These are phyloP conservation scores for Mycena alexandri DNA, from an alignment of 768 basidiomycete genomes.

Conservation along the genomic window DNA sequence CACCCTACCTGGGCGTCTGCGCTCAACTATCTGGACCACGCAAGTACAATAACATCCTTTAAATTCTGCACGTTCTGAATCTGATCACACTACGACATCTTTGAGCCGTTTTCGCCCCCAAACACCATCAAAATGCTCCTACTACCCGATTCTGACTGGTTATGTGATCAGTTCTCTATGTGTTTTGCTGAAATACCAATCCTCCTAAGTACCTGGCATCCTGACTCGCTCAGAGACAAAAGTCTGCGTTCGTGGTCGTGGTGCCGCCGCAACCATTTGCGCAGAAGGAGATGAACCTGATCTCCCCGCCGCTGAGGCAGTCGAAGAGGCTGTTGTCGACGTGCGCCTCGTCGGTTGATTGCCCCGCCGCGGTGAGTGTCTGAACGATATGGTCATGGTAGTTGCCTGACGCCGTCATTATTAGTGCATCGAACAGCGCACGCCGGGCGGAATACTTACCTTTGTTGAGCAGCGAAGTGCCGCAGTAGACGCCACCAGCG, in stretches of 20 bases:
- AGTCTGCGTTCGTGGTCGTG: neutral
- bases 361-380: neutral
- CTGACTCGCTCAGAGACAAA: constrained; percentile 2
- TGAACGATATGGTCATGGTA: constrained; percentile 8
- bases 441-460: too few species aligned
- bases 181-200: constrained; percentile 1
- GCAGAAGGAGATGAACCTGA: constrained; percentile 10
- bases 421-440: constrained; percentile 4
- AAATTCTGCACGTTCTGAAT: too few species aligned
- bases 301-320: constrained; percentile 13
- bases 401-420: constrained; percentile 8
- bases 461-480: constrained; percentile 12
- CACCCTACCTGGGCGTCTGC: too few species aligned
- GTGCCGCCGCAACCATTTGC: constrained; percentile 5
- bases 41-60: too few species aligned
- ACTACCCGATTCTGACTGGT: too few species aligned
- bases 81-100: too few species aligned
- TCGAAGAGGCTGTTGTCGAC: constrained; percentile 13
- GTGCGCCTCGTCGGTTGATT: constrained; percentile 10
- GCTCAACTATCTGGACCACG: too few species aligned
- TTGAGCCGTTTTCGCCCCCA: too few species aligned
- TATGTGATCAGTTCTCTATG: too few species aligned
- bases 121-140: too few species aligned
- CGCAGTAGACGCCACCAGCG: constrained; percentile 10
- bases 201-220: neutral